Evolutionary conservation across 768 basidiomycete genomes (phyloP).

Genomic region (Nidularia sp.): DNA sequence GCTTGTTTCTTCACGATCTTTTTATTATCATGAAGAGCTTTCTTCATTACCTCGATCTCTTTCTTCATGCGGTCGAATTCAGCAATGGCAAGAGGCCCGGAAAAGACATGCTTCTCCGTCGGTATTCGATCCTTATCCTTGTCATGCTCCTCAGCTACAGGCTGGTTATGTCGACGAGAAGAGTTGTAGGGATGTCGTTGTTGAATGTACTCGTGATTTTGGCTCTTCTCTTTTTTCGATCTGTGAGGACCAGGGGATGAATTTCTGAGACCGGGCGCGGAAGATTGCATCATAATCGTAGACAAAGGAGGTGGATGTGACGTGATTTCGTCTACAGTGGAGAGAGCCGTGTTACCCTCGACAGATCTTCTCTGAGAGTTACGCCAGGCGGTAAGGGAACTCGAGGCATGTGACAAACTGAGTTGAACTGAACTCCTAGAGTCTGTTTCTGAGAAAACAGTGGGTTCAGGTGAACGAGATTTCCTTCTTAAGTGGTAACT

Average conservation of each 20-base stretch:
- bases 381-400: too few species aligned
- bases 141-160: slow-evolving; percentile 3
- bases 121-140: slow-evolving; percentile 9
- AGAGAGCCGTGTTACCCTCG: too few species aligned
- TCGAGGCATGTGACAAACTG: too few species aligned
- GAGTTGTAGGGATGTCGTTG: not conserved
- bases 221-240: not conserved
- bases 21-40: slow-evolving; percentile 39
- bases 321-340: not conserved
- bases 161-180: slow-evolving; percentile 8
- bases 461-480: too few species aligned
- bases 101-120: slow-evolving; percentile 11
- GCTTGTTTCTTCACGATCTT: slow-evolving; percentile 50
- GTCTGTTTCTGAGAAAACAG: too few species aligned
- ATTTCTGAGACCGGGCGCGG: not conserved
- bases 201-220: not conserved
- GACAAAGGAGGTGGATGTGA: not conserved
- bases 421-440: too few species aligned
- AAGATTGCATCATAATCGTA: too few species aligned
- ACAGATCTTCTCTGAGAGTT: too few species aligned
- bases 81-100: slow-evolving; percentile 34
- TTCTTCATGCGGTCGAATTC: slow-evolving; percentile 53
- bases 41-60: slow-evolving; percentile 55
- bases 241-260: not conserved
- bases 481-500: too few species aligned